Conservation (phyloP, 352 stramenopile species). For the Phytophthora idaei region DNA sequence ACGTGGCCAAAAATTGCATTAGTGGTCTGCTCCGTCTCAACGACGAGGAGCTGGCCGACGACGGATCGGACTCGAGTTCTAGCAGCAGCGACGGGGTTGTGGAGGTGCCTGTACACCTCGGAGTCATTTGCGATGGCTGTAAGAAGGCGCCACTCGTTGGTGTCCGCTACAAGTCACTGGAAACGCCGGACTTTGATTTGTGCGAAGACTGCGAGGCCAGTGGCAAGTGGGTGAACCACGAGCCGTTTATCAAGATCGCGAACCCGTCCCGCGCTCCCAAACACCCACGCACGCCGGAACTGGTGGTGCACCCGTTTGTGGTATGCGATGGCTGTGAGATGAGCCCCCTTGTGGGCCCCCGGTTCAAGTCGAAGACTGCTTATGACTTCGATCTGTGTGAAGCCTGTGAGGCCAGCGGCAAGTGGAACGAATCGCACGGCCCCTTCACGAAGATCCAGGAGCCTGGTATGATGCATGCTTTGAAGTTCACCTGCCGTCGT, state of each 20-base stretch:
- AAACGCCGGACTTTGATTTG: constrained; percentile 77
- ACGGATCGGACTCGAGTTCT: constrained; percentile 36
- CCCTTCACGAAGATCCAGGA: constrained; percentile 62
- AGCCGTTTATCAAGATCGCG: constrained; percentile 86
- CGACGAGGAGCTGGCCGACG: constrained; percentile 30
- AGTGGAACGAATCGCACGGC: constrained; percentile 54
- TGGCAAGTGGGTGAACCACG: constrained; percentile 48
- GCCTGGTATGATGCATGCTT: constrained; percentile 30
- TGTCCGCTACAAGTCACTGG: constrained; percentile 82
- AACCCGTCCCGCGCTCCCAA: constrained; percentile 58
- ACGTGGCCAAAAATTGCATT: constrained; percentile 50
- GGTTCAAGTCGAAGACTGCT: constrained; percentile 68
- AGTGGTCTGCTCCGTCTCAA: constrained; percentile 43
- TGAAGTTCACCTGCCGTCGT: constrained; percentile 40
- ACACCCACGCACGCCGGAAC: constrained; percentile 29
- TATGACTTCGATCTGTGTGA: constrained; percentile 79
- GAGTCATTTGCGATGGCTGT: constrained; percentile 61
- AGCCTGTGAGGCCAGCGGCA: constrained; percentile 49
- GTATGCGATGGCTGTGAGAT: constrained; percentile 68
- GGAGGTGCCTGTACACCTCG: constrained; percentile 37
- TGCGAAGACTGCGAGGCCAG: constrained; percentile 73
- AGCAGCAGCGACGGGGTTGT: constrained; percentile 18
- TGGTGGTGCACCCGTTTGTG: constrained; percentile 57
- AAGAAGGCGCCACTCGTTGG: constrained; percentile 60
- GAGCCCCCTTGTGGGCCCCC: constrained; percentile 60